Percentiles rank a stretch among this genome's conserved stretches.
Conservation (phyloP, 2,329 filamentous ascomycete genomes). For the Aspergillus quadrilineatus region DNA sequence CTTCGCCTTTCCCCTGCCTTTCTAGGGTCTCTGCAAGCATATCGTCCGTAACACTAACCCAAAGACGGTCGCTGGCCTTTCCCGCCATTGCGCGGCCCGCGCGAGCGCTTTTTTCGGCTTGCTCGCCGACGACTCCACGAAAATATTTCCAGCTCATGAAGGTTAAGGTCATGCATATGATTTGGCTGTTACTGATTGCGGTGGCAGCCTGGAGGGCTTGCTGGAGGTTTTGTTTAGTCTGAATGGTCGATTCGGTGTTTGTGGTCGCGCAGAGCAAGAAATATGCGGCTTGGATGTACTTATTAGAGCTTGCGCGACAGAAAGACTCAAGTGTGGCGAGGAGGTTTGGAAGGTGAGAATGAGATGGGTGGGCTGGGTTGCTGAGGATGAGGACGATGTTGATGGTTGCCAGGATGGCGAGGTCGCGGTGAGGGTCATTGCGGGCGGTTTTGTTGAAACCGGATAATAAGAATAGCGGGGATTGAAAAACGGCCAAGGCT, state of each 20-base stretch:
- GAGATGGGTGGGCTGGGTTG: conserved; percentile 57
- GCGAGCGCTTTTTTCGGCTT: conserved; percentile 72
- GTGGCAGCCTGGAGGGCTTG: conserved; percentile 69
- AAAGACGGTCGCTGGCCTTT: conserved; percentile 68
- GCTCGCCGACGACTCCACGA: conserved; percentile 75
- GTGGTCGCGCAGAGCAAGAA: conserved; percentile 71
- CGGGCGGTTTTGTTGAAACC: conserved; percentile 39
- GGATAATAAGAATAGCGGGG: conserved; percentile 58
- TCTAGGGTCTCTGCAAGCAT: conserved; percentile 75
- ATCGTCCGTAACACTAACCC: conserved; percentile 77
- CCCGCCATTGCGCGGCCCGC: conserved; percentile 68
- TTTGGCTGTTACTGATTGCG: conserved; percentile 70
- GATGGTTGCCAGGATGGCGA: conserved; percentile 62
- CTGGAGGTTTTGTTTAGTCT: conserved; percentile 76
- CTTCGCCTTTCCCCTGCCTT: conserved; percentile 63
- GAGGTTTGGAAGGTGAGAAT: conserved; percentile 59
- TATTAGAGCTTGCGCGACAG: conserved; percentile 68
- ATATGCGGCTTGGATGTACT: conserved; percentile 74
- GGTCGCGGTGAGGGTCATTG: conserved; percentile 59
- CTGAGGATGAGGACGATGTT: conserved; percentile 74
- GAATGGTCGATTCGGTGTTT: conserved; percentile 66
- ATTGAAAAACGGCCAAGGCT: conserved; percentile 67
- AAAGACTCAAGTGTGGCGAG: conserved; percentile 66
- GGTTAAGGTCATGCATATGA: conserved; percentile 77
- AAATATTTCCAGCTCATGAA: conserved; percentile 85